Percentiles rank a stretch among this genome's conserved stretches.
Evolutionary conservation across 208 protist species (phyloP).

Genomic region (Leishmania turanica): DNA sequence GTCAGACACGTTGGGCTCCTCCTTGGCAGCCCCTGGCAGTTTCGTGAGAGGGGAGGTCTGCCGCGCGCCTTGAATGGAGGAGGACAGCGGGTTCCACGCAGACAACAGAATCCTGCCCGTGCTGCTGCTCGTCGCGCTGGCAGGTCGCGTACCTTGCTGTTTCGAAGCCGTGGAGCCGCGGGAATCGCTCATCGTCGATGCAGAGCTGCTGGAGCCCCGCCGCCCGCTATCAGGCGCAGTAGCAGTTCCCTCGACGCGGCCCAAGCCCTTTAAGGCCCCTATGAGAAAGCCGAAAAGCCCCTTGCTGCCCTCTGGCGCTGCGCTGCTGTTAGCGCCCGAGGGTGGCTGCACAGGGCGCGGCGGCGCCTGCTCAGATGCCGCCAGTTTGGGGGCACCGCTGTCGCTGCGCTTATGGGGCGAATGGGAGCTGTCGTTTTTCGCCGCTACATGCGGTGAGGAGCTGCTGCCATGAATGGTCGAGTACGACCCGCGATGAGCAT

Average conservation of each 20-base stretch:
- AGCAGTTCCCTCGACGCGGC: background rate
- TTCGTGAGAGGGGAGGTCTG: background rate
- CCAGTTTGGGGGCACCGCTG: background rate
- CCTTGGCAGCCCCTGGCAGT: background rate
- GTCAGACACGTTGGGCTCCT: background rate
- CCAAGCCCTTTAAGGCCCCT: slow-evolving; percentile 12
- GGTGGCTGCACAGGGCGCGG: background rate
- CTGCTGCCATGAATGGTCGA: background rate
- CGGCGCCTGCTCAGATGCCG: slow-evolving; percentile 1
- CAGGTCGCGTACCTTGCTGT: background rate
- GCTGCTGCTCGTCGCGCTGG: background rate
- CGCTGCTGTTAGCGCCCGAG: background rate
- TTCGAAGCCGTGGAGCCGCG: background rate
- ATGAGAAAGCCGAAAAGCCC: slow-evolving; percentile 21
- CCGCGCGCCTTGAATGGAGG: background rate
- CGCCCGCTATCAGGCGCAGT: background rate
- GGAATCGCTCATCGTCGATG: background rate
- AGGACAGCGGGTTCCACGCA: slow-evolving; percentile 14
- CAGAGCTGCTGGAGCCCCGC: background rate
- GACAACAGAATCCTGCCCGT: slow-evolving; percentile 13
- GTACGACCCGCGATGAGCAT: too few relatives aligned
- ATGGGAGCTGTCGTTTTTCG: background rate
- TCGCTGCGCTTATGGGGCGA: background rate
- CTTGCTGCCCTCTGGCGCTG: slow-evolving; percentile 5
- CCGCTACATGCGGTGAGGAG: background rate